Percentiles rank a stretch among this genome's conserved stretches.
These are phyloP conservation scores for Aureobasidium vineae DNA, from an alignment of 2,329 filamentous ascomycete species.

Conservation along the genomic window DNA sequence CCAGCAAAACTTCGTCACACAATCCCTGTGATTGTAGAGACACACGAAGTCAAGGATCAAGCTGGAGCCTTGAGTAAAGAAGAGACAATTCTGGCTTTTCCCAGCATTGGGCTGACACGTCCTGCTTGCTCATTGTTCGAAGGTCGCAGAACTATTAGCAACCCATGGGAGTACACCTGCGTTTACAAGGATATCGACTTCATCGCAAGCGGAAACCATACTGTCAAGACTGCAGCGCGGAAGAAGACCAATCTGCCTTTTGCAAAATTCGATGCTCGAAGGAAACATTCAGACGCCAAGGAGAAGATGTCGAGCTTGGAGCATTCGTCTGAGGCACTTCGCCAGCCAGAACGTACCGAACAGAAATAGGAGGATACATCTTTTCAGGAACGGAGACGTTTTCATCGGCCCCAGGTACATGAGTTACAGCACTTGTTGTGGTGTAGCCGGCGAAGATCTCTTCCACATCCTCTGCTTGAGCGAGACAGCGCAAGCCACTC, in stretches of 20 bases:
- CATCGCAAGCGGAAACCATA: not conserved
- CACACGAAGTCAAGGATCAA: slow-evolving; percentile 2
- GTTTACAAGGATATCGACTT: slow-evolving; percentile 34
- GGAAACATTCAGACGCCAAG: not conserved
- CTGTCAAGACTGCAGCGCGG: not conserved
- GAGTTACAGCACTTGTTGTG: slow-evolving; percentile 3
- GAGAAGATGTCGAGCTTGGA: not conserved
- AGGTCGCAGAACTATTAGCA: not conserved
- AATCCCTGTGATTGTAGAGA: slow-evolving; percentile 38
- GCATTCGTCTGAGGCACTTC: not conserved
- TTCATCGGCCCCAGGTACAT: slow-evolving; percentile 17
- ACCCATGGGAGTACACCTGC: slow-evolving; percentile 32
- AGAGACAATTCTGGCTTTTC: slow-evolving; percentile 36
- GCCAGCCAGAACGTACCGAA: not conserved
- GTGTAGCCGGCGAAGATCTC: not conserved
- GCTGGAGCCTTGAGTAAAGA: not conserved
- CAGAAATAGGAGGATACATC: not conserved
- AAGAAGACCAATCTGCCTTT: not conserved
- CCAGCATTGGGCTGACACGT: slow-evolving; percentile 34
- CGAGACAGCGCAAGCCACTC: slow-evolving; percentile 11
- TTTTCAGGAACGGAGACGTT: not conserved
- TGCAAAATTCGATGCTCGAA: too few relatives aligned
- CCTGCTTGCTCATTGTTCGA: slow-evolving; percentile 1
- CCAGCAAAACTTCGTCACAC: slow-evolving; percentile 45
- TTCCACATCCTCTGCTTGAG: not conserved